Percentiles rank a stretch among this genome's conserved stretches.
Conservation (phyloP, 2,329 filamentous ascomycete species). For the Ustulina deusta region DNA sequence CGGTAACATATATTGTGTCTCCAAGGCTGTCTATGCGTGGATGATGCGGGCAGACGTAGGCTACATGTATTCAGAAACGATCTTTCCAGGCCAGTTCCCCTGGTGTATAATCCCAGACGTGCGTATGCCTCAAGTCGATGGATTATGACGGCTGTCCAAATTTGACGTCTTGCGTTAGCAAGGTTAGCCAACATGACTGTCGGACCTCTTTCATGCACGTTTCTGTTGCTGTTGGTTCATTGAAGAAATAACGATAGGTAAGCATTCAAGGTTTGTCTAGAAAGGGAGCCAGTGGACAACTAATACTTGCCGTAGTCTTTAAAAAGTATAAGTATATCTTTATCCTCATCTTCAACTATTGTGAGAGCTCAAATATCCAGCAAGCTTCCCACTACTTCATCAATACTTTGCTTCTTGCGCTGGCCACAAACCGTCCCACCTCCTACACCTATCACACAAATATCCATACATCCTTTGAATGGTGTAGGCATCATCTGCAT, state of each 20-base stretch:
- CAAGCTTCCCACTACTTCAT: background rate
- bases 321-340: conserved; percentile 11
- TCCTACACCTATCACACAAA: background rate
- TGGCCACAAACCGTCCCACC: background rate
- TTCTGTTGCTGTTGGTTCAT: conserved; percentile 1
- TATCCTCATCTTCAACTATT: background rate
- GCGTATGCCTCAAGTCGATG: background rate
- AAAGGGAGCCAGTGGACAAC: conserved; percentile 1
- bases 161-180: conserved; percentile 6
- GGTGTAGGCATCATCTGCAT: background rate
- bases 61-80: too few relatives aligned
- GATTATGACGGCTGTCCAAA: conserved; percentile 3
- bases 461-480: background rate
- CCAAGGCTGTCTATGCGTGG: too few relatives aligned
- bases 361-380: background rate
- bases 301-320: background rate
- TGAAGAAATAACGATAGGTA: background rate
- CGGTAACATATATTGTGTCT: too few relatives aligned
- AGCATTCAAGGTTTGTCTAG: conserved; percentile 7
- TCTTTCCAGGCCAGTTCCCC: too few relatives aligned
- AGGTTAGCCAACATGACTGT: conserved; percentile 8
- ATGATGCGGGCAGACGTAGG: too few relatives aligned
- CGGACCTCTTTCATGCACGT: background rate
- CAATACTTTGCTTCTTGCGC: background rate
- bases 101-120: background rate